Percentiles rank a stretch among this genome's conserved stretches.
phyloP scores from a whole-genome alignment of 495 filamentous ascomycete genomes.

The Tricharina praecox region DNA sequence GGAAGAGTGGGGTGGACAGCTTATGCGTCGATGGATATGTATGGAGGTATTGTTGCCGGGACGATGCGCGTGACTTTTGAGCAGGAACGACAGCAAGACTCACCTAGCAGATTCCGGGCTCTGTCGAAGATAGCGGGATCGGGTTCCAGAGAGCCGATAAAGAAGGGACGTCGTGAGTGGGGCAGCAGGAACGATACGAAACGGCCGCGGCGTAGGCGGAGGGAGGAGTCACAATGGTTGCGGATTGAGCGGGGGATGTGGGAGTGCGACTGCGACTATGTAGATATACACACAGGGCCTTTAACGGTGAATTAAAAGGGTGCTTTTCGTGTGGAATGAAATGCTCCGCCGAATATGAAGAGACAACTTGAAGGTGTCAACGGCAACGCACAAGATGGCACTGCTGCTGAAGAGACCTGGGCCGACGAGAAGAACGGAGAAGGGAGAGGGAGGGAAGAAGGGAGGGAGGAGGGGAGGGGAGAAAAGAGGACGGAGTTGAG shows the following conservation, averaged over 20 bases:
- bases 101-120: not conserved
- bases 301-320: not conserved
- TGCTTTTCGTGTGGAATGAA: not conserved
- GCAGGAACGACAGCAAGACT: not conserved
- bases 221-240: not conserved
- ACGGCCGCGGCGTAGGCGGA: not conserved
- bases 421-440: conserved; percentile 24
- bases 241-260: no score
- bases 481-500: conserved; percentile 15
- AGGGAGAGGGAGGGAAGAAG: conserved; percentile 28
- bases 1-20: not conserved
- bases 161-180: conserved; percentile 1
- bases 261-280: not conserved
- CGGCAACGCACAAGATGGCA: conserved; percentile 19
- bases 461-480: conserved; percentile 18
- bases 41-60: not conserved
- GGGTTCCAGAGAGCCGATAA: not conserved
- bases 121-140: conserved; percentile 2
- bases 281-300: not conserved
- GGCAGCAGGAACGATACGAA: conserved; percentile 4
- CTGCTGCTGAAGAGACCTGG: not conserved
- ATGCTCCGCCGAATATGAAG: conserved; percentile 23
- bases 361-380: conserved; percentile 30
- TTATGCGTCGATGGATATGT: not conserved
- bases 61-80: not conserved